Percentiles rank a stretch among this genome's conserved stretches.
phyloP scores from a whole-genome alignment of 2,329 filamentous ascomycete species.

The Lachnellula subtilissima region DNA sequence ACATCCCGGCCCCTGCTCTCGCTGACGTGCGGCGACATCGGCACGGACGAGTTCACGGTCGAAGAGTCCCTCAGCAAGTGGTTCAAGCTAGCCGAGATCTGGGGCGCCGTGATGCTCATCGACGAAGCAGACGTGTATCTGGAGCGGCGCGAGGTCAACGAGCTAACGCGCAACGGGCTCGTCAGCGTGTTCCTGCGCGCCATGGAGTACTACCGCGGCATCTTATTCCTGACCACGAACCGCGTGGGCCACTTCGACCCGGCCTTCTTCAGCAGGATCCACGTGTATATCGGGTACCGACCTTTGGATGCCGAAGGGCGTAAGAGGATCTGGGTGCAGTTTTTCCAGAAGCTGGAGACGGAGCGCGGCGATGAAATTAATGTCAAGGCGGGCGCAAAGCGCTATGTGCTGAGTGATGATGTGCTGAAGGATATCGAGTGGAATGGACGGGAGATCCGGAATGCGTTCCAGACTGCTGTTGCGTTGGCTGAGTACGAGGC shows the following conservation, averaged over 20 bases:
- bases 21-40: conserved; percentile 44
- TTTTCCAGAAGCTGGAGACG: conserved; percentile 18
- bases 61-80: conserved; percentile 44
- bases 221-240: conserved; percentile 41
- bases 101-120: conserved; percentile 47
- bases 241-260: conserved; percentile 37
- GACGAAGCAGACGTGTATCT: conserved; percentile 51
- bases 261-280: conserved; percentile 36
- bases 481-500: conserved; percentile 23
- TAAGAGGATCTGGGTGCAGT: conserved; percentile 29
- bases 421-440: conserved; percentile 19
- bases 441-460: conserved; percentile 28
- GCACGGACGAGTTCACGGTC: conserved; percentile 40
- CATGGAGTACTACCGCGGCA: conserved; percentile 39
- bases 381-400: conserved; percentile 12
- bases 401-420: conserved; percentile 16
- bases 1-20: conserved; percentile 21
- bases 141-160: conserved; percentile 28
- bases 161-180: conserved; percentile 33
- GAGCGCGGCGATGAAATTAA: conserved; percentile 15
- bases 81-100: conserved; percentile 45
- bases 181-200: conserved; percentile 37
- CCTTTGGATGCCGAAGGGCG: conserved; percentile 21
- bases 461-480: conserved; percentile 26
- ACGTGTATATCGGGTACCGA: conserved; percentile 33